Percentiles rank a stretch among this genome's conserved stretches.
Conservation (phyloP, 305 asterid species). For the Fraxinus paxiana region DNA sequence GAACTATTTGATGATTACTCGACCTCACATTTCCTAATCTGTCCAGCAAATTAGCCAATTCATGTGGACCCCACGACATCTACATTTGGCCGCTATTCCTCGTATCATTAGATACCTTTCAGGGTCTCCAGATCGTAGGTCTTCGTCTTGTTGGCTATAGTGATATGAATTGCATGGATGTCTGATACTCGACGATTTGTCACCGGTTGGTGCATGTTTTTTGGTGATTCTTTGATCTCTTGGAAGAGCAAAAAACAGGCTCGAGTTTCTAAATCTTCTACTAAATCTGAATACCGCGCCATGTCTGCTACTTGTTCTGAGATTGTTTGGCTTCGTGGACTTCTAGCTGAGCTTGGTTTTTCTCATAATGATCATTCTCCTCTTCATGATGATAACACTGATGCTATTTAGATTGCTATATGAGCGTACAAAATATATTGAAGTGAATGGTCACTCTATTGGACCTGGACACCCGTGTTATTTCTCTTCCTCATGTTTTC, state of each 20-base stretch:
- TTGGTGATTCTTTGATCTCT: neutral
- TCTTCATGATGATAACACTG: neutral
- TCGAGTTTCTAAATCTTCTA: neutral
- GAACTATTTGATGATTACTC: neutral
- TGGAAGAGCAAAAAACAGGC: neutral
- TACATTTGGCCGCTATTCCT: neutral
- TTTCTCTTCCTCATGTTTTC: neutral
- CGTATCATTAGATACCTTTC: neutral
- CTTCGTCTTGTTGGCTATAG: neutral
- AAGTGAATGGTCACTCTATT: too few species aligned
- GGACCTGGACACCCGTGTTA: neutral
- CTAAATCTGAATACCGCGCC: neutral
- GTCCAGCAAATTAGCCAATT: neutral
- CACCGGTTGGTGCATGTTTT: neutral
- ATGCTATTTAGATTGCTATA: neutral
- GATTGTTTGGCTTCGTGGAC: neutral
- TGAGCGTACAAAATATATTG: neutral
- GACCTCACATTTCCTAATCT: neutral
- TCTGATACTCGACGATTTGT: neutral
- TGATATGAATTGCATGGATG: too few species aligned
- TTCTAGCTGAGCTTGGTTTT: neutral
- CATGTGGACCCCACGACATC: neutral
- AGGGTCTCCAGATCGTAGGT: neutral
- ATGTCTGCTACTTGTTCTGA: neutral
- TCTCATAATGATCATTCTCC: neutral